Evolutionary conservation across 352 stramenopile genomes (phyloP).

Genomic region (Pythium sukuiense): DNA sequence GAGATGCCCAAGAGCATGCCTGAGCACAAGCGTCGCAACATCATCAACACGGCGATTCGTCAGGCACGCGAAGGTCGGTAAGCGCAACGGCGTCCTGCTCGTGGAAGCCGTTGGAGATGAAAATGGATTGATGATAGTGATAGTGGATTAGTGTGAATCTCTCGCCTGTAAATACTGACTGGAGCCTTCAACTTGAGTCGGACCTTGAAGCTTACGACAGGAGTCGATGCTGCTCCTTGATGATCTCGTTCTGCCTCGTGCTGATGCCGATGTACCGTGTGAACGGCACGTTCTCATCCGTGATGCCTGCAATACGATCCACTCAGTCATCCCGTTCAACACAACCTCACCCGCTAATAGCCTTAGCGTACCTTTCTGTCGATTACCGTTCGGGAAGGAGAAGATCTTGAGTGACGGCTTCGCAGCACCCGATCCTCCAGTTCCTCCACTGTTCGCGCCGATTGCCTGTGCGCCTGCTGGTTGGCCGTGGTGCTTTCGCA

Average conservation of each 20-base stretch:
- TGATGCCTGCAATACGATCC: constrained; percentile 31
- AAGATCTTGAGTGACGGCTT: constrained; percentile 74
- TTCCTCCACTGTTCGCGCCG: neutral
- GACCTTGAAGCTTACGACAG: constrained; percentile 33
- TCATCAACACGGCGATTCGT: constrained; percentile 72
- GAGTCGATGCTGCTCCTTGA: constrained; percentile 74
- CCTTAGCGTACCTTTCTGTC: constrained; percentile 32
- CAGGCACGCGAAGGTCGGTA: constrained; percentile 40
- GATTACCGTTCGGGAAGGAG: constrained; percentile 50
- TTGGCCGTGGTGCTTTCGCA: constrained; percentile 30
- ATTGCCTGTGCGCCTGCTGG: neutral
- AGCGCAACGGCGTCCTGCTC: neutral
- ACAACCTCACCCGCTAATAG: constrained; percentile 3
- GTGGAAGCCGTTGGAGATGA: neutral
- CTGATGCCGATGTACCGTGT: constrained; percentile 78
- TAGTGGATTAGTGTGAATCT: constrained; percentile 3
- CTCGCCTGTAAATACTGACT: neutral
- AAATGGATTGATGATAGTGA: constrained; percentile 1
- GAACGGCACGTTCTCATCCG: constrained; percentile 63
- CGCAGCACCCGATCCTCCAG: neutral
- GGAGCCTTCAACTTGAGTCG: neutral
- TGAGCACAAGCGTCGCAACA: constrained; percentile 64
- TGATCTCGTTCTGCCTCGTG: constrained; percentile 67
- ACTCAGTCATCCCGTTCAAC: neutral
- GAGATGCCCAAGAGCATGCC: constrained; percentile 67